Percentiles rank a stretch among this genome's conserved stretches.
Evolutionary conservation across 176 grass and related monocot genomes (phyloP).

Genomic region (Carex myosuroides): DNA sequence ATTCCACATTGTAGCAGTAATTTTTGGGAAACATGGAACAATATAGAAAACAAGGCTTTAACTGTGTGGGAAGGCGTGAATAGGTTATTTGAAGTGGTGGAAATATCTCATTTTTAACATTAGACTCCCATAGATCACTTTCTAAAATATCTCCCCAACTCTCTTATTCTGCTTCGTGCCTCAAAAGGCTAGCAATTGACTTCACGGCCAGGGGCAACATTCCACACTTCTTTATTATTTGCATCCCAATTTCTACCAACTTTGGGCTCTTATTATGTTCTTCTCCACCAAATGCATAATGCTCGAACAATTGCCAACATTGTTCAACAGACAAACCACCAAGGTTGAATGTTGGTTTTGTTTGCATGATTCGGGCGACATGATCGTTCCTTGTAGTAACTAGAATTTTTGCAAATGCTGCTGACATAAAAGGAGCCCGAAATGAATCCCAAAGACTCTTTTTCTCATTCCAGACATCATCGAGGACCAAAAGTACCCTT

Average conservation of each 20-base stretch:
- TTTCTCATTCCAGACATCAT: slow-evolving; percentile 22
- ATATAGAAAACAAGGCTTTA: no score
- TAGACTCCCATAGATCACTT: no score
- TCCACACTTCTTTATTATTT: no score
- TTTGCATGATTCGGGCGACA: slow-evolving; percentile 1
- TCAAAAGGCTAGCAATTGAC: no score
- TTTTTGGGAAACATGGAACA: no score
- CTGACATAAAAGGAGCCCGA: background rate
- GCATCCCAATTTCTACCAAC: no score
- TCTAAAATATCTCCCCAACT: no score
- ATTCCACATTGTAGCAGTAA: fast-evolving
- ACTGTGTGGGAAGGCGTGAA: no score
- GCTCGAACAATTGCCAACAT: slow-evolving; percentile 18
- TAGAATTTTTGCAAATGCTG: slow-evolving; percentile 1
- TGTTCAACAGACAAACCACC: slow-evolving; percentile 20
- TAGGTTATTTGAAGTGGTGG: no score
- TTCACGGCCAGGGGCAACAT: no score
- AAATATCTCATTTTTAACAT: no score
- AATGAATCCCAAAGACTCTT: slow-evolving; percentile 19
- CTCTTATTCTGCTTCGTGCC: no score
- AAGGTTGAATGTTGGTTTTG: background rate
- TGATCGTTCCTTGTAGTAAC: slow-evolving; percentile 27
- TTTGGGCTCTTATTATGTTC: background rate
- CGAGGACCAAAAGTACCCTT: slow-evolving; percentile 6
- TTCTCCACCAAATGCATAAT: slow-evolving; percentile 19